These are phyloP conservation scores for Stephania cephalantha DNA, from an alignment of 164 flowering plant genomes.

Conservation along the genomic window DNA sequence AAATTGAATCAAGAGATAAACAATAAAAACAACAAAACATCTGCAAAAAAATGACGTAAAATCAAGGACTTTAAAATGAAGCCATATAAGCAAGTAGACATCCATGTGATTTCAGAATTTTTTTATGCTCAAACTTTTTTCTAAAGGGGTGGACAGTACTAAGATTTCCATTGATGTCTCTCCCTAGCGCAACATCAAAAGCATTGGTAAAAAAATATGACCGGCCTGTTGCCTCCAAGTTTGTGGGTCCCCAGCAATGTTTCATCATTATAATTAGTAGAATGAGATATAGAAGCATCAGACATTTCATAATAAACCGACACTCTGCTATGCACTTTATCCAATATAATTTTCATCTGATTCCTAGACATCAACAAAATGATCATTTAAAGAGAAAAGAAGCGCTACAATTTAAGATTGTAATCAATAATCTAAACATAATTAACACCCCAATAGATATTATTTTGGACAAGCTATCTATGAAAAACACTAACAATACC, in stretches of 20 bases:
- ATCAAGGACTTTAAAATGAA: slow-evolving; percentile 1
- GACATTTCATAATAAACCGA: slow-evolving; percentile 96
- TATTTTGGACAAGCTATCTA: background rate
- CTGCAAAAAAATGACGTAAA: slow-evolving; percentile 9
- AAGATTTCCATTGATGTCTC: too few relatives aligned
- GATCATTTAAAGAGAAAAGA: background rate
- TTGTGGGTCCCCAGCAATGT: too few relatives aligned
- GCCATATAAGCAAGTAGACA: background rate
- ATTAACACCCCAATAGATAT: background rate
- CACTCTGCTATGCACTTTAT: slow-evolving; percentile 83
- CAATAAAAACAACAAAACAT: background rate
- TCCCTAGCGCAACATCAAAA: too few relatives aligned
- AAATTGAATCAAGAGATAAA: background rate
- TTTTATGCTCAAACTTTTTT: too few relatives aligned
- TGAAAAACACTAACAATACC: slow-evolving; percentile 15
- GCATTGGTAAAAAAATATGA: too few relatives aligned
- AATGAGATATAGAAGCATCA: too few relatives aligned
- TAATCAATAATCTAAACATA: background rate
- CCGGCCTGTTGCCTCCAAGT: too few relatives aligned
- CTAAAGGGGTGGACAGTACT: too few relatives aligned
- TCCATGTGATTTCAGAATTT: too few relatives aligned
- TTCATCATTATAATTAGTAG: too few relatives aligned
- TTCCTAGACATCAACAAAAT: slow-evolving; percentile 24
- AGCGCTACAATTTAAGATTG: background rate
- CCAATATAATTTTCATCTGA: slow-evolving; percentile 48